Conservation (phyloP, 2,329 filamentous ascomycete species). For the Bipolaris victoriae region DNA sequence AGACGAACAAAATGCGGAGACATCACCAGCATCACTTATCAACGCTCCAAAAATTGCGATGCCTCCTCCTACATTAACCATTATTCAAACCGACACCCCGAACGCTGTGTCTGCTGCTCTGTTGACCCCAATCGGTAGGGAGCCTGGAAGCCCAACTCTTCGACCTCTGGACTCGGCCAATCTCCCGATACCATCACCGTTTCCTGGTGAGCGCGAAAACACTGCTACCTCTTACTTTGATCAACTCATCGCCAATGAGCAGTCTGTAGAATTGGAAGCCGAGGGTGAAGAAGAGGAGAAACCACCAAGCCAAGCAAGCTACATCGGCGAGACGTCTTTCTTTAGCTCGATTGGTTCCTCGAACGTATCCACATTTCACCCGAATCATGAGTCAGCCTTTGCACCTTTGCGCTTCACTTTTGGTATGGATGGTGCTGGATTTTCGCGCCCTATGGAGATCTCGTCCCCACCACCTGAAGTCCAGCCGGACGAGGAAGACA, state of each 20-base stretch:
- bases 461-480: conserved; percentile 27
- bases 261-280: conserved; percentile 4
- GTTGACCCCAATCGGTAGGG: conserved; percentile 41
- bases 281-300: conserved; percentile 14
- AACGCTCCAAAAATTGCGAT: conserved; percentile 29
- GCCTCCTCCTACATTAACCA: conserved; percentile 42
- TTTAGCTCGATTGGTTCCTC: conserved; percentile 43
- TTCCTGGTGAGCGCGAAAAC: conserved; percentile 39
- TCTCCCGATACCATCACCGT: conserved; percentile 48
- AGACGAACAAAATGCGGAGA: neutral
- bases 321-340: conserved; percentile 42
- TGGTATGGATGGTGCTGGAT: conserved; percentile 40
- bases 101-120: conserved; percentile 19
- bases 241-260: conserved; percentile 12
- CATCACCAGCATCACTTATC: conserved; percentile 1
- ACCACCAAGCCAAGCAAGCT: conserved; percentile 27
- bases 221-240: conserved; percentile 39
- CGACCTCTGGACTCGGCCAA: conserved; percentile 44
- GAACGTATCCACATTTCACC: conserved; percentile 28
- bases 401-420: conserved; percentile 47
- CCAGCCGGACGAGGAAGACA: neutral
- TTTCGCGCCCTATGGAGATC: conserved; percentile 28
- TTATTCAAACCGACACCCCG: conserved; percentile 29
- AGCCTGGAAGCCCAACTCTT: conserved; percentile 44
- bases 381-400: conserved; percentile 44